Evolutionary conservation across 176 grass and related monocot species (phyloP).

Genomic region (Zizania latifolia): DNA sequence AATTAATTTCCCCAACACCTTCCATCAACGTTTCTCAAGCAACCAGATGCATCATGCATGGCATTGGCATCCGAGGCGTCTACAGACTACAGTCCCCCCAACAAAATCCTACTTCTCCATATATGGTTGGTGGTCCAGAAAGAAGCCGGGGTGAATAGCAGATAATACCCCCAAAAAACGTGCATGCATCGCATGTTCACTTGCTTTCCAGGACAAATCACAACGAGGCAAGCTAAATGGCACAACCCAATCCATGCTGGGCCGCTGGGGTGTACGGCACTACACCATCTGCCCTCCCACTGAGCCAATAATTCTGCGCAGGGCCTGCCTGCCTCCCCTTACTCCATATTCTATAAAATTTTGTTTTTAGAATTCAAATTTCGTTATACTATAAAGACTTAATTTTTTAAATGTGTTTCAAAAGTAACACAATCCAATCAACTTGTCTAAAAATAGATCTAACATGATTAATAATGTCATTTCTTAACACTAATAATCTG

Average conservation of each 20-base stretch:
- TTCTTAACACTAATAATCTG: too few relatives aligned
- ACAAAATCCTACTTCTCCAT: not conserved
- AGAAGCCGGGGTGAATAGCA: not conserved
- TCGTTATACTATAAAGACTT: too few relatives aligned
- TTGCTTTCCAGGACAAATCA: not conserved
- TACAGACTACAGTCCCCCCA: not conserved
- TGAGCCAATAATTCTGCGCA: constrained; percentile 13
- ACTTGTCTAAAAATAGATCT: too few relatives aligned
- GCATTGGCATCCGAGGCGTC: not conserved
- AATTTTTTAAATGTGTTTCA: too few relatives aligned
- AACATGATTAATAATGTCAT: too few relatives aligned
- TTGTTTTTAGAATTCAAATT: too few relatives aligned
- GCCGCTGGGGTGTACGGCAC: too few relatives aligned
- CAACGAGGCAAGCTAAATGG: not conserved
- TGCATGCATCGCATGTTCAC: not conserved
- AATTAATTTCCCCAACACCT: too few relatives aligned
- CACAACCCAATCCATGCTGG: too few relatives aligned
- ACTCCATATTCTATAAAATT: too few relatives aligned
- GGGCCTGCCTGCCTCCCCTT: too few relatives aligned
- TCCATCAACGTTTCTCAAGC: not conserved
- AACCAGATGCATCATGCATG: not conserved
- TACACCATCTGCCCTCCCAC: not conserved
- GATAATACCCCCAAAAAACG: not conserved
- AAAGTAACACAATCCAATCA: too few relatives aligned
- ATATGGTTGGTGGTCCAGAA: not conserved